Conservation (phyloP, 257 asterid species). For the Fraxinus cuspidata region DNA sequence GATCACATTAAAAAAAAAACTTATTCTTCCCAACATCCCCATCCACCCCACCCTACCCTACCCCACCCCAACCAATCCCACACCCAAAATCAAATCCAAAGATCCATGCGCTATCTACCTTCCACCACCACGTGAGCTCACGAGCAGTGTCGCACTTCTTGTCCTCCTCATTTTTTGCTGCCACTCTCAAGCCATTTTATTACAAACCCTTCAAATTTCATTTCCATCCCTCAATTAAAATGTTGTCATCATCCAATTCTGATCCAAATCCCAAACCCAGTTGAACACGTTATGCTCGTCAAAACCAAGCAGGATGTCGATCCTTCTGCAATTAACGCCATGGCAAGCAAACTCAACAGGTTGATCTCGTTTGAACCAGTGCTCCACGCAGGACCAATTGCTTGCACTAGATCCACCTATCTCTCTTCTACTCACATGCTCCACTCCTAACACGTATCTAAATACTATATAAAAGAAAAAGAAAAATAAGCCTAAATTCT, state of each 20-base stretch:
- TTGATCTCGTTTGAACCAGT: conserved; percentile 64
- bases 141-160: too few species aligned
- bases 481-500: too few species aligned
- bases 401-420: conserved; percentile 53
- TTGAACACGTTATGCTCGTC: conserved; percentile 84
- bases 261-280: conserved; percentile 24
- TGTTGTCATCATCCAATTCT: conserved; percentile 13
- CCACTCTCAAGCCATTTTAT: conserved; percentile 20
- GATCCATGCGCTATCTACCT: too few species aligned
- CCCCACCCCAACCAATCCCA: too few species aligned
- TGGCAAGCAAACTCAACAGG: conserved; percentile 65
- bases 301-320: conserved; percentile 59
- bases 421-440: conserved; percentile 81
- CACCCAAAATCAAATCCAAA: too few species aligned
- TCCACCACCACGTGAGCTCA: too few species aligned
- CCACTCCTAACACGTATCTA: conserved; percentile 71
- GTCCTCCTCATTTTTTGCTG: conserved; percentile 18
- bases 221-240: background rate
- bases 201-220: conserved; percentile 18
- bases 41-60: too few species aligned
- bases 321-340: conserved; percentile 55
- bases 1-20: too few species aligned
- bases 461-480: background rate
- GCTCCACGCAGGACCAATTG: conserved; percentile 69
- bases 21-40: too few species aligned